Conservation (phyloP, 2,329 filamentous ascomycete species). For the Ophiocordyceps robertsii region DNA sequence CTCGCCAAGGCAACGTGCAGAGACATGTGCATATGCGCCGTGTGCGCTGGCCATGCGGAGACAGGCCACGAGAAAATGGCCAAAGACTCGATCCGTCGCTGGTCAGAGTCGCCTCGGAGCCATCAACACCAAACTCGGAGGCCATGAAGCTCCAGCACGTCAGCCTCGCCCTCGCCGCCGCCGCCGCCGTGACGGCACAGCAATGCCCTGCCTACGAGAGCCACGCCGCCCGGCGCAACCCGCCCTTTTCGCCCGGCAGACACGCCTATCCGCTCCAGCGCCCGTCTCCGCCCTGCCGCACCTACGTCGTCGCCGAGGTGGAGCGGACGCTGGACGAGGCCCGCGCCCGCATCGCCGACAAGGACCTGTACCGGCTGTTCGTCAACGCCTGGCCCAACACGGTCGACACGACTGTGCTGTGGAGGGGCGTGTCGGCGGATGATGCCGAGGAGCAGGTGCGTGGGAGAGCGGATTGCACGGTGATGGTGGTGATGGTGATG, state of each 20-base stretch:
- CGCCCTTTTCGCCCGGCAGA: constrained; percentile 63
- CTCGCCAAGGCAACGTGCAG: too few relatives aligned
- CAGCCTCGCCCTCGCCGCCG: constrained; percentile 19
- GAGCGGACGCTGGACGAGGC: constrained; percentile 62
- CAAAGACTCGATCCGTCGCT: neutral
- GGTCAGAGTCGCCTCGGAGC: neutral
- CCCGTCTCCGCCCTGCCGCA: constrained; percentile 62
- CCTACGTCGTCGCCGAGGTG: constrained; percentile 63
- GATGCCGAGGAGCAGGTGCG: constrained; percentile 43
- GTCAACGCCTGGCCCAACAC: constrained; percentile 64
- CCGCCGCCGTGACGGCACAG: constrained; percentile 5
- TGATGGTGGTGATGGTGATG: too few relatives aligned
- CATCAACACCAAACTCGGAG: neutral
- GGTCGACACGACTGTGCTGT: constrained; percentile 58
- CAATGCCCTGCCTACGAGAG: constrained; percentile 21
- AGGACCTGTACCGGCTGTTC: constrained; percentile 60
- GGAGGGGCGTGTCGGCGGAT: constrained; percentile 47
- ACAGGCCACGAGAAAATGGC: too few relatives aligned
- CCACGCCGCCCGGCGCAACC: constrained; percentile 31
- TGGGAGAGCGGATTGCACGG: too few relatives aligned
- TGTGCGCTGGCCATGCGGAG: too few relatives aligned
- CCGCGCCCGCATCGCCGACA: constrained; percentile 57
- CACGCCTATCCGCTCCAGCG: constrained; percentile 70
- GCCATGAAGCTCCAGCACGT: neutral
- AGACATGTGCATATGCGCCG: too few relatives aligned